These are phyloP conservation scores for Alternaria rosae DNA, from an alignment of 2,329 filamentous ascomycete genomes.

Conservation along the genomic window DNA sequence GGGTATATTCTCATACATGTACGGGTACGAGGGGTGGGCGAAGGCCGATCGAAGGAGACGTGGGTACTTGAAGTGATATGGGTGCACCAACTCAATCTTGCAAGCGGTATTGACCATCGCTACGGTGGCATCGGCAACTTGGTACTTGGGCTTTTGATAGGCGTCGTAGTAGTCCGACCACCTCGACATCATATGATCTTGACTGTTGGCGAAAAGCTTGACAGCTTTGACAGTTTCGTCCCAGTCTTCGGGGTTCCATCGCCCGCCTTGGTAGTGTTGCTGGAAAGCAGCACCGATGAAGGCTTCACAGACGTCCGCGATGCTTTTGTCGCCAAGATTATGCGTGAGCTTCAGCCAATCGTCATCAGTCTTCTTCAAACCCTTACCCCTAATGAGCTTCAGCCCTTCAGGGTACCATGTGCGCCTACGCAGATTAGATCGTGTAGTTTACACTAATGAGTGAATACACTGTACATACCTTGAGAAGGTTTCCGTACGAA, in stretches of 20 bases:
- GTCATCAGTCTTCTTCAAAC: conserved; percentile 58
- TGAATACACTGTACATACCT: conserved; percentile 54
- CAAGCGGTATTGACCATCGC: conserved; percentile 72
- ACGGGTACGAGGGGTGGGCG: conserved; percentile 83
- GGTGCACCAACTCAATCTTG: conserved; percentile 66
- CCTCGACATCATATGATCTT: conserved; percentile 71
- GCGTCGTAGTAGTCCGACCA: conserved; percentile 77
- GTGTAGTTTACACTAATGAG: not conserved
- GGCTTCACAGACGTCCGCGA: conserved; percentile 94
- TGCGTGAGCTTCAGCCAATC: conserved; percentile 64
- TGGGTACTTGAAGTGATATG: conserved; percentile 76
- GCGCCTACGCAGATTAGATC: conserved; percentile 58
- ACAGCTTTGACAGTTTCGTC: conserved; percentile 70
- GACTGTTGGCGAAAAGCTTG: conserved; percentile 72
- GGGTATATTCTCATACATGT: conserved; percentile 77
- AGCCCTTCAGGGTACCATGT: conserved; percentile 89
- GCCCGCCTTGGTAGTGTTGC: conserved; percentile 55
- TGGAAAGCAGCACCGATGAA: conserved; percentile 85
- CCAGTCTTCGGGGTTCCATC: conserved; percentile 59
- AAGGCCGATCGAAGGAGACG: conserved; percentile 84
- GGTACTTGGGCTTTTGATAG: conserved; percentile 76
- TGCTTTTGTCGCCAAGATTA: conserved; percentile 80
- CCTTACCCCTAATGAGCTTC: conserved; percentile 75
- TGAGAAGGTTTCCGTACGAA: conserved; percentile 84
- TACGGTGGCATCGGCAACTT: conserved; percentile 67